phyloP scores from a whole-genome alignment of 2,329 filamentous ascomycete species.

The Fusarium kyushuense region DNA sequence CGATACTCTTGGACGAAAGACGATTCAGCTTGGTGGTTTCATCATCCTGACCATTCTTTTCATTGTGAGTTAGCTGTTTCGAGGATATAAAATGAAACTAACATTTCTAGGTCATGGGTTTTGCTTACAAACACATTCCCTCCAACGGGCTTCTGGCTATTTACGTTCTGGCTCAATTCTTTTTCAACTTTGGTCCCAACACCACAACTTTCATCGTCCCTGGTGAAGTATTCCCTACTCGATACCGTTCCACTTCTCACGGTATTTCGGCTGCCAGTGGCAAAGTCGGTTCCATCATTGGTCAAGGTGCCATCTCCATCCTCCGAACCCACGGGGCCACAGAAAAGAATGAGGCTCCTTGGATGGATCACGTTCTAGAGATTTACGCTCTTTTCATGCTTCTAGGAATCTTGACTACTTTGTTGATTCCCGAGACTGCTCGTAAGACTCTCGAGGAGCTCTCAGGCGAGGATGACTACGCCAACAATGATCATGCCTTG shows the following conservation, averaged over 20 bases:
- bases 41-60: conserved; percentile 71
- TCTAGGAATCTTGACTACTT: conserved; percentile 74
- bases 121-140: conserved; percentile 67
- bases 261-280: conserved; percentile 67
- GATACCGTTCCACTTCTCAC: conserved; percentile 68
- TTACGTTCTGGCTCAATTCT: conserved; percentile 69
- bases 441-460: conserved; percentile 78
- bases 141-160: conserved; percentile 66
- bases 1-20: conserved; percentile 80
- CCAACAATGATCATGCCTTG: conserved; percentile 16
- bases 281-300: conserved; percentile 69
- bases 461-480: conserved; percentile 53
- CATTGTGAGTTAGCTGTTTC: conserved; percentile 49
- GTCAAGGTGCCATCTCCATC: conserved; percentile 68
- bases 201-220: conserved; percentile 69
- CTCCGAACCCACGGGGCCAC: conserved; percentile 62
- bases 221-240: conserved; percentile 68
- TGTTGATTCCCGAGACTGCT: conserved; percentile 80
- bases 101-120: conserved; percentile 64
- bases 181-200: conserved; percentile 71
- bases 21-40: conserved; percentile 77
- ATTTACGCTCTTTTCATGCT: conserved; percentile 84
- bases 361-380: conserved; percentile 82
- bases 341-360: conserved; percentile 61
- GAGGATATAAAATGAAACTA: background rate